Evolutionary conservation across 495 filamentous ascomycete genomes (phyloP).

Genomic region (Friedmanniomyces endolithicus): DNA sequence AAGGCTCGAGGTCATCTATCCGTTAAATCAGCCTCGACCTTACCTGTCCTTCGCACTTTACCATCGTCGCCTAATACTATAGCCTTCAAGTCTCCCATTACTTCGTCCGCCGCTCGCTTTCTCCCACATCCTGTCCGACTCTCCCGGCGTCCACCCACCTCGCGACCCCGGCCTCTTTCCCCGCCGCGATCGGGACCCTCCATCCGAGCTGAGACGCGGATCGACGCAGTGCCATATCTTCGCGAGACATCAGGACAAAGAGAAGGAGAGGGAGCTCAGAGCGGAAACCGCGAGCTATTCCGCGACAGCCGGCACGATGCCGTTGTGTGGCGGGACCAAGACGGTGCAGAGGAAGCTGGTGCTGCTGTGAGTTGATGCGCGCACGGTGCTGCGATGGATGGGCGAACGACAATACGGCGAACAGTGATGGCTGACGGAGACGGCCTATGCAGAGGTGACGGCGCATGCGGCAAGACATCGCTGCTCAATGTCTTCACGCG

Average conservation of each 20-base stretch:
- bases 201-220: background rate
- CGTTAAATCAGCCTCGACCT: no score
- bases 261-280: background rate
- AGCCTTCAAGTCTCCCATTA: no score
- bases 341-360: constrained; percentile 96
- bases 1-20: no score
- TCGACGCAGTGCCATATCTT: background rate
- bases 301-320: constrained; percentile 35
- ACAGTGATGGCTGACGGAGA: no score
- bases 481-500: constrained; percentile 96
- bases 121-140: background rate
- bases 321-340: constrained; percentile 53
- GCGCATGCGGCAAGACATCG: constrained; percentile 95
- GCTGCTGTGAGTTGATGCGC: constrained; percentile 56
- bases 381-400: background rate
- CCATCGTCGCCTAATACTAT: no score
- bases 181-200: background rate
- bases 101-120: background rate
- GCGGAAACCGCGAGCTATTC: background rate
- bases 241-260: background rate
- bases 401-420: no score
- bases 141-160: background rate
- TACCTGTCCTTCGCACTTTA: no score
- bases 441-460: constrained; percentile 80
- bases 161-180: background rate